A percentile compares a stretch with the other conserved stretches of the same genome.
Conservation (phyloP, 2,329 filamentous ascomycete genomes). For the Madurella mycetomatis region DNA sequence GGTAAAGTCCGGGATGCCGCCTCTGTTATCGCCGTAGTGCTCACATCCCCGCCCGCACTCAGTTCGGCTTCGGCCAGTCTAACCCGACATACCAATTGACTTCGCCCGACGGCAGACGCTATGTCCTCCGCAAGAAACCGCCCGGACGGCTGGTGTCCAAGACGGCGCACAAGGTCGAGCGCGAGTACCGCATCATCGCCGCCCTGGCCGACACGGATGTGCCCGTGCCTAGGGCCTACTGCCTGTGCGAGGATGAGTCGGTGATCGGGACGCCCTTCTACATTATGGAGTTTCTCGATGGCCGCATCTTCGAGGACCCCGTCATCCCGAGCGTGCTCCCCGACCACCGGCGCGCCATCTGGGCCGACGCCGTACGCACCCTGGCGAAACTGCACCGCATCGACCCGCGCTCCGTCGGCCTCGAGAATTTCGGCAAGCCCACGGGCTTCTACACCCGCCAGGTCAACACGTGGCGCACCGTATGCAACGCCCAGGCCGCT, state of each 20-base stretch:
- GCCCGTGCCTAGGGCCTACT: constrained; percentile 77
- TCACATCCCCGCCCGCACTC: constrained; percentile 2
- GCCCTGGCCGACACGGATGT: constrained; percentile 71
- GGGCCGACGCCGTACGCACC: constrained; percentile 77
- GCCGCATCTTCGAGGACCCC: constrained; percentile 88
- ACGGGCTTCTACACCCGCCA: constrained; percentile 82
- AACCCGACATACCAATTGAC: constrained; percentile 96
- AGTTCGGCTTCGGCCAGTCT: constrained; percentile 97
- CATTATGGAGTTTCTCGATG: constrained; percentile 93
- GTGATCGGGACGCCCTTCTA: constrained; percentile 92
- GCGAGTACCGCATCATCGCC: constrained; percentile 87
- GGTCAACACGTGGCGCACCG: constrained; percentile 73
- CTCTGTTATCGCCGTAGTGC: neutral
- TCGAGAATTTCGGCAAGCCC: constrained; percentile 68
- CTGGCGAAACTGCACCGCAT: constrained; percentile 83
- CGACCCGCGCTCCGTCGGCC: constrained; percentile 58
- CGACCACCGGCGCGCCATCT: constrained; percentile 71
- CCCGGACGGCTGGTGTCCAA: constrained; percentile 90
- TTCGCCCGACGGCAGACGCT: constrained; percentile 62
- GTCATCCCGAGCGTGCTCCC: constrained; percentile 68
- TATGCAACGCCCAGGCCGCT: constrained; percentile 72
- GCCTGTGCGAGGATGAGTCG: constrained; percentile 75
- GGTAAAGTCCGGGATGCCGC: constrained; percentile 42
- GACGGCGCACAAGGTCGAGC: constrained; percentile 93
- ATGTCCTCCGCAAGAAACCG: constrained; percentile 95